Evolutionary conservation across 2,329 filamentous ascomycete genomes (phyloP), one percentile per base, ranked within the genome.

Genomic region (Scedosporium apiospermum): DNA sequence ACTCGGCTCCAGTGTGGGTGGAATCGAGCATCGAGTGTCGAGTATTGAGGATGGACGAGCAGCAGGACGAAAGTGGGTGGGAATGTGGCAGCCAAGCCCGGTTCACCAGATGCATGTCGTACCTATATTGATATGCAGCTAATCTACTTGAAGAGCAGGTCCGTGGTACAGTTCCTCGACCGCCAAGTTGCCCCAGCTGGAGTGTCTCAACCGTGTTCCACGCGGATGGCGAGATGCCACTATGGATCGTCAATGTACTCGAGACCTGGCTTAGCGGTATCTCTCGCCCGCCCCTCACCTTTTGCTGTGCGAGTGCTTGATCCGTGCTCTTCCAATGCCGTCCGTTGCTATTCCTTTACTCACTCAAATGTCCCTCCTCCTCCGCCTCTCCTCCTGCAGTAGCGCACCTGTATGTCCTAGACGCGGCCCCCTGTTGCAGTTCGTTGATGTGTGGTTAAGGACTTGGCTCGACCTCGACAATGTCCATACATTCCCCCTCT

Each of bases 141-240:
- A 55, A 55, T 55, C 51, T 55, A 55, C 51, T 26, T 55, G 23
- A 55, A 55, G 27, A 55, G 51, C 51, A 55, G 51, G 51, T 55
- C 16, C 23, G 51, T 6, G 51, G 51, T 55, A 55, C 51, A 9
- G 21, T 16, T 12, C 51, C 23, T 55, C 51, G 51, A 55, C 51
- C 23, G 3, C 21, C 2, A 23, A 23, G 6, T 23, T 23, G 51
- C 7, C 23, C 16, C 16, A 27, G 51, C 51, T 23, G 18, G 51
- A 55, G 26, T 58, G 55, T 58, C 55, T 58, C 55, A 27, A 27
- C 55, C 55, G 16, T 58, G 55, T 58, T 41, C 55, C 55, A 58
- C 23, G 55, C n/a, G 55, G 55, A 38, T n/a, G 26, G 34, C n/a
- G 27, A 12, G 12, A 41, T 23, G 27, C 27, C 6, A 3, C 16